Percentiles rank a stretch among this genome's conserved stretches.
phyloP scores from a whole-genome alignment of 2,329 filamentous ascomycete species.

The Cryphonectria japonica region DNA sequence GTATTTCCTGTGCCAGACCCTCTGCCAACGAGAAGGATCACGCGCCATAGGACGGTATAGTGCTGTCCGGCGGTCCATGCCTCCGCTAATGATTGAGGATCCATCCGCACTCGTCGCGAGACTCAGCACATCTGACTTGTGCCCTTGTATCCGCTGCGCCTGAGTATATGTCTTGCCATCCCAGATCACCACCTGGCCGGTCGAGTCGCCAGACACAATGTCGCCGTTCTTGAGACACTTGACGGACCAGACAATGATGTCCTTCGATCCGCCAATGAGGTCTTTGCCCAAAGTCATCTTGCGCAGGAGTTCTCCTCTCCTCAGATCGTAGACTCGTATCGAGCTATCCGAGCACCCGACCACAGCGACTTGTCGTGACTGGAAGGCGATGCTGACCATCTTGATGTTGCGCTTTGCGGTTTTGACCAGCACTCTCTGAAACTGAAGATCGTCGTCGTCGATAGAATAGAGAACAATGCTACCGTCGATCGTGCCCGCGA shows the following conservation, averaged over 20 bases:
- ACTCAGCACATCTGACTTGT: conserved; percentile 88
- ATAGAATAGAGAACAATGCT: conserved; percentile 86
- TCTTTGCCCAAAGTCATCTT: conserved; percentile 87
- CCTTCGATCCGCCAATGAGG: conserved; percentile 74
- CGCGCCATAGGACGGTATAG: conserved; percentile 72
- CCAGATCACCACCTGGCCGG: conserved; percentile 91
- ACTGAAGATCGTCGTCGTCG: conserved; percentile 79
- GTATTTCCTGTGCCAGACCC: conserved; percentile 82
- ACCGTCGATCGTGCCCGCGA: conserved; percentile 88
- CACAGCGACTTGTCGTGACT: conserved; percentile 79
- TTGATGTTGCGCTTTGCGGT: conserved; percentile 83
- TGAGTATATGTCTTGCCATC: conserved; percentile 91
- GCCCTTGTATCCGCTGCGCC: conserved; percentile 80
- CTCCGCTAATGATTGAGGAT: conserved; percentile 81
- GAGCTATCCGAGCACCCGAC: conserved; percentile 95
- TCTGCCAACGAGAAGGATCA: conserved; percentile 73
- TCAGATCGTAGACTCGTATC: conserved; percentile 88
- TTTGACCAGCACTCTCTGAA: conserved; percentile 74
- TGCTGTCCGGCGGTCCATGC: conserved; percentile 87
- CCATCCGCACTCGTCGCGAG: conserved; percentile 83
- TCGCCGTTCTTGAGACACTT: conserved; percentile 86
- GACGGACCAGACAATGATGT: conserved; percentile 91
- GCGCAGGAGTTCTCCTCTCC: conserved; percentile 74
- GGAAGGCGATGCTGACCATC: conserved; percentile 89
- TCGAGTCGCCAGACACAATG: conserved; percentile 93